Percentiles rank a stretch among this genome's conserved stretches.
Conservation (phyloP, 176 grass and related monocot genomes). For the Thalia dealbata region DNA sequence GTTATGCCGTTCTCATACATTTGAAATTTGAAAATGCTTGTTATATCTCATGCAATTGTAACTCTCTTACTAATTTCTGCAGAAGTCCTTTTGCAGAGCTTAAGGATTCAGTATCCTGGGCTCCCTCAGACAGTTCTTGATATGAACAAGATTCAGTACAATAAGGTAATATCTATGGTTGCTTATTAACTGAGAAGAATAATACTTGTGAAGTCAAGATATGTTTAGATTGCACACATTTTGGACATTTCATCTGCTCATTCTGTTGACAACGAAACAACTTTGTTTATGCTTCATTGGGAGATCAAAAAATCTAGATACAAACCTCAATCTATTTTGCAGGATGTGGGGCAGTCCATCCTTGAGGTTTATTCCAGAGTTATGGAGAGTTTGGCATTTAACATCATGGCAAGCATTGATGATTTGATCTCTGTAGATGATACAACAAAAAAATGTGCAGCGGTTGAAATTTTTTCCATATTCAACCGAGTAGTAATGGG, state of each 20-base stretch:
- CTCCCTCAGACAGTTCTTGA: slow-evolving; percentile 82
- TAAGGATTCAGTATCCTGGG: slow-evolving; percentile 75
- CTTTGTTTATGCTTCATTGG: background rate
- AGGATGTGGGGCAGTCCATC: slow-evolving; percentile 96
- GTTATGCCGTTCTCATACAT: too few relatives aligned
- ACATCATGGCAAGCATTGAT: slow-evolving; percentile 87
- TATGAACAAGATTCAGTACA: slow-evolving; percentile 99
- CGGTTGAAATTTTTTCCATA: slow-evolving; percentile 44
- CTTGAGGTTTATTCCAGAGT: slow-evolving; percentile 95
- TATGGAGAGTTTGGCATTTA: slow-evolving; percentile 91
- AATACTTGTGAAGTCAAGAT: background rate
- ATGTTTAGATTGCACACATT: background rate
- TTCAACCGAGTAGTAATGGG: slow-evolving; percentile 54
- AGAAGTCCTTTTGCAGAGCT: slow-evolving; percentile 79
- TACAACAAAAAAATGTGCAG: slow-evolving; percentile 63
- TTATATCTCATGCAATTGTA: background rate
- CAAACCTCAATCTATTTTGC: slow-evolving; percentile 20
- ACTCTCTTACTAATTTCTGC: slow-evolving; percentile 15
- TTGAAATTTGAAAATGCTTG: background rate
- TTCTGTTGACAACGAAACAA: background rate
- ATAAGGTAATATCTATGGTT: slow-evolving; percentile 49
- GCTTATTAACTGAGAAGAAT: background rate
- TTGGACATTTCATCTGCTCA: background rate
- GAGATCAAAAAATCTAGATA: background rate
- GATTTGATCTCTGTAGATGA: slow-evolving; percentile 86